phyloP scores from a whole-genome alignment of 352 stramenopile genomes.

The Globisporangium megalacanthum region DNA sequence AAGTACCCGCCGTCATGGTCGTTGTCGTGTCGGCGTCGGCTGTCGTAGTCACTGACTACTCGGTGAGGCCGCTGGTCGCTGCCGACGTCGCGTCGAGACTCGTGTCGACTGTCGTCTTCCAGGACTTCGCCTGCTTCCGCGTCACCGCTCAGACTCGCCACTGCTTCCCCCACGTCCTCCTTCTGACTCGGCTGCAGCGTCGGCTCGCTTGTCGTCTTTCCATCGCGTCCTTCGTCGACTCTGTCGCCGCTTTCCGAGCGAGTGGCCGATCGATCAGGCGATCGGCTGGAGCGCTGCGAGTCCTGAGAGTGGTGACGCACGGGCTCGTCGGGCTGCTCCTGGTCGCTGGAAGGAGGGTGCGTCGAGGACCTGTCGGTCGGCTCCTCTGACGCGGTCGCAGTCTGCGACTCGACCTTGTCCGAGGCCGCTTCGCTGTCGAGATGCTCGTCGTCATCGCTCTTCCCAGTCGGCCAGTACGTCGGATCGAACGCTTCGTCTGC shows the following conservation, averaged over 20 bases:
- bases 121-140: not conserved
- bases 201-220: not conserved
- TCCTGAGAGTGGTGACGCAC: not conserved
- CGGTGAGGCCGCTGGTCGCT: not conserved
- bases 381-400: not conserved
- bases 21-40: not conserved
- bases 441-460: not conserved
- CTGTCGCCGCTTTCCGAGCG: not conserved
- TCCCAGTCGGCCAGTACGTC: conserved; percentile 4
- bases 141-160: not conserved
- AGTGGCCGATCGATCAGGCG: not conserved
- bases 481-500: conserved; percentile 1
- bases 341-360: not conserved
- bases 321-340: not conserved
- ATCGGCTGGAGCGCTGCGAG: not conserved
- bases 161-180: not conserved
- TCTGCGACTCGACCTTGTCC: not conserved
- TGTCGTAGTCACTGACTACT: not conserved
- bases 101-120: not conserved
- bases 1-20: not conserved
- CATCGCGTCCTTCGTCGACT: conserved; percentile 4
- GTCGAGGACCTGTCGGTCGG: not conserved
- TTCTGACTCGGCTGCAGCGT: not conserved
- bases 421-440: not conserved
- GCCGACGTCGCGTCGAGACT: not conserved